Base-by-base conservation (phyloP, 257 asterid genomes). In the Dorcoceras hygrometricum region DNA sequence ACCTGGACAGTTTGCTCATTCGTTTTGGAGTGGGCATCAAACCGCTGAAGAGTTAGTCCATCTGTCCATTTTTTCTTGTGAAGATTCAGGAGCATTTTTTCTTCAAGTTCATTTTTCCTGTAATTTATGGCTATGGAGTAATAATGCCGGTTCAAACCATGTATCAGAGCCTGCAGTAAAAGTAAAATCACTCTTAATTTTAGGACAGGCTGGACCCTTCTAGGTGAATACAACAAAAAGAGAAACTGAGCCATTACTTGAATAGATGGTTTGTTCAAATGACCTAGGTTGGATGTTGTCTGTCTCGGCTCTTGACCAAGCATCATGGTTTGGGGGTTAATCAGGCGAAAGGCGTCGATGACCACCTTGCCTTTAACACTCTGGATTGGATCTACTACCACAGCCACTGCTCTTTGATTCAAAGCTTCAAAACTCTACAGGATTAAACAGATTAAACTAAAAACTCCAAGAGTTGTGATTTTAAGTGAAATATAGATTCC, bases 281-380 rank as follows among this genome's bases (percentile, higher is more conserved):
- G 96, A 10, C 99, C 99, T 19, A 94, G 87, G 71, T 94, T 94
- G 74, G 99, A 94, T 61, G 98, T 94, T 34, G 99, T 91, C 65
- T 94, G 99, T 1, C 99, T 86, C 48, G 99, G 99, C 81, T 94
- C 99, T 75, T 94, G 99, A 62, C 99, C 98, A 57, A 94, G 96
- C 98, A 94, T 94, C 99, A 94, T 94, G 51, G 98, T 90, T 67
- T 94, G 99, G 63, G 99, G 99, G 74, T 90, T 88, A 72, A 94
- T 94, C 71, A 90, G 80, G 32, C 96, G 95, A 43, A 94, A 90
- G 59, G 99, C 99, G 73, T 90, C 99, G n/a, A 94, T 94, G n/a
- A 94, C 99, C 72, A 94, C 97, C 80, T 94, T 90, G 20, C 99
- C 96, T 79, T 94, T 90, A 46, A 94, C 99, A 82, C 99, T 94